Evolutionary conservation across 2,329 filamentous ascomycete species (phyloP), one percentile per base, ranked within the genome.

Genomic region (Fusarium odoratissimum): DNA sequence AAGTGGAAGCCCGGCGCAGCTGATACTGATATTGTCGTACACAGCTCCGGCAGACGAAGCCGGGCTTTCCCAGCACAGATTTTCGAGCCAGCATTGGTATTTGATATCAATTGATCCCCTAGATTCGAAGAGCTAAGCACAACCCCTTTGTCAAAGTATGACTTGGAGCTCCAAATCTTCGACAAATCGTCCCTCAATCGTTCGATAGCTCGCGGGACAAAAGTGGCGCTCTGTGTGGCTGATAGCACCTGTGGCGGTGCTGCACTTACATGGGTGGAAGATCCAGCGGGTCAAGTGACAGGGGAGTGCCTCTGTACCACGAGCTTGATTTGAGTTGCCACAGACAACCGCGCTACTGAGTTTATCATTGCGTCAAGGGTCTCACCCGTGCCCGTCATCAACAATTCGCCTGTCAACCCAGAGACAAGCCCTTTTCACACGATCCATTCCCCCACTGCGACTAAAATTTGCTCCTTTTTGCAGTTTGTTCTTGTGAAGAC

Each of bases 1-100:
- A 85, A 30, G 85, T 80, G 66, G 85, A 88, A 42, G 81, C 74
- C 65, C 86, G 79, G 65, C 80, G 80, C 31, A 78, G 69, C 66
- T 82, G 82, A 42, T 74, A 76, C 59, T 79, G 79, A n/a, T 81
- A 65, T 66, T 79, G 81, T 33, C 79, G 83, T 56, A 81, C 83
- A 73, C 87, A 89, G 76, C 82, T 84, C 56, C 80, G 82, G 77
- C 87, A 89, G 60, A 89, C 76, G 60, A 83, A 84, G 13, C 80
- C 78, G 31, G 81, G 69, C 54, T 74, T 74, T 17, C 60, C 62
- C 17, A 77, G 58, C 17, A 79, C 71, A 25, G 73, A 68, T 10
- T 78, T 76, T 42, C 76, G 75, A 35, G 76, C 72, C 38, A 79
- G 60, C 79, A 81, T 81, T 33, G 33, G 72, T 37, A n/a, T 23